Evolutionary conservation across 2,329 filamentous ascomycete species (phyloP).

Genomic region (Sporothrix inflata): DNA sequence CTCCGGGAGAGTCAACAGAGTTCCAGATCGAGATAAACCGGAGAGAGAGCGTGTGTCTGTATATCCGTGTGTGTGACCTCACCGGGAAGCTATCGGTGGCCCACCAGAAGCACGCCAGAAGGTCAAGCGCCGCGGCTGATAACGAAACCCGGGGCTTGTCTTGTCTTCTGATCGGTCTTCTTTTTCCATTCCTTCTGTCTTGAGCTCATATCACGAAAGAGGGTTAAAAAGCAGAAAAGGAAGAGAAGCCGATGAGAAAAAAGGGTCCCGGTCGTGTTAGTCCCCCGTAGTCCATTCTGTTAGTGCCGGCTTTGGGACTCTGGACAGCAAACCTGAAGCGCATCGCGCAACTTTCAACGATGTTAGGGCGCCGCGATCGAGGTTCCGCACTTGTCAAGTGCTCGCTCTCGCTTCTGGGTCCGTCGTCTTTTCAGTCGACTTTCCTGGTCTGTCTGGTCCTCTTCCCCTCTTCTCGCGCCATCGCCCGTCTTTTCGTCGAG

Average conservation of each 20-base stretch:
- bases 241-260: not conserved
- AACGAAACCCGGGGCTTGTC: not conserved
- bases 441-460: not conserved
- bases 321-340: not conserved
- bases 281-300: not conserved
- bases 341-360: not conserved
- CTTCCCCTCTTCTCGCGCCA: not conserved
- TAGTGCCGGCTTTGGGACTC: conserved; percentile 3
- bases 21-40: not conserved
- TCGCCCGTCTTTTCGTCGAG: not conserved
- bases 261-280: not conserved
- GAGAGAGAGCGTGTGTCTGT: not conserved
- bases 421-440: not conserved
- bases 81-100: not conserved
- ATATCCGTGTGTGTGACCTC: not conserved
- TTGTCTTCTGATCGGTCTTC: not conserved
- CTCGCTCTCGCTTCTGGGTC: not conserved
- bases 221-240: not conserved
- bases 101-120: not conserved
- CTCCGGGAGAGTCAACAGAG: conserved; percentile 7
- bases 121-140: conserved; percentile 4
- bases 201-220: not conserved
- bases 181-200: not conserved
- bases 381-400: not conserved
- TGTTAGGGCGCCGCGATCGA: not conserved